Base-by-base conservation (phyloP, 225 moss, liverwort and hornwort species). In the Thuidium tamariscinum region DNA sequence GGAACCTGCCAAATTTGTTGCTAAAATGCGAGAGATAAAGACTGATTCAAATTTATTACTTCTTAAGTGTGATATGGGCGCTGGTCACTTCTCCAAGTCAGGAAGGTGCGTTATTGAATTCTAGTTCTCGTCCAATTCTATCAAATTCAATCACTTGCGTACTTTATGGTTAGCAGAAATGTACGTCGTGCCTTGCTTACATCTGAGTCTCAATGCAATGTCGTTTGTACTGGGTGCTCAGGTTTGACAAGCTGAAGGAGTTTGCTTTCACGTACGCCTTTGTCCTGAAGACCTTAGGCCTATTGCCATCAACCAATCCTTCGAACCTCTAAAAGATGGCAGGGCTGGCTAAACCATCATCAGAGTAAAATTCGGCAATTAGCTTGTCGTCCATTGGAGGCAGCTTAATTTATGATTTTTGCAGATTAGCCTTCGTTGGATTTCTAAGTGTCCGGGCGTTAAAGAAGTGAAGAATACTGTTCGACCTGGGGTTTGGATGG, bases 1-100 rank as follows among this genome's bases (percentile, higher is more conserved):
- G 98, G 98, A 98, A 67, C 98, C 98, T 81, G n/a, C 96, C 80
- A 98, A 98, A 84, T 98, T 96, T 89, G 95, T 95, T 76, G 96
- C 98, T 5, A 90, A 93, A 90, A 74, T 98, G 89, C 89, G 98
- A 83, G 95, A 94, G 89, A 86, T 91, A 95, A 96, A 95, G 84
- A 95, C 91, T 52, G 93, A 95, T 86, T 86, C 91, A 7, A 96
- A 95, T 88, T 82, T 96, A 32, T 86, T 96, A 79, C 98, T 98
- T 83, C 94, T 98, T 16, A 98, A 98, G 87, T 96, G 98, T 85
- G 98, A 98, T 76, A 95, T 98, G 95, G 98, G 95, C 61, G 95
- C 98, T 68, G 98, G 98, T 52, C 98, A 98, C 87, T 95, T 92
- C 83, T 98, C 98, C 49, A 98, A 98, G 84, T 96, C 96, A 51